Conservation (phyloP, 331 rosid genomes). For the Ulmus americana region DNA sequence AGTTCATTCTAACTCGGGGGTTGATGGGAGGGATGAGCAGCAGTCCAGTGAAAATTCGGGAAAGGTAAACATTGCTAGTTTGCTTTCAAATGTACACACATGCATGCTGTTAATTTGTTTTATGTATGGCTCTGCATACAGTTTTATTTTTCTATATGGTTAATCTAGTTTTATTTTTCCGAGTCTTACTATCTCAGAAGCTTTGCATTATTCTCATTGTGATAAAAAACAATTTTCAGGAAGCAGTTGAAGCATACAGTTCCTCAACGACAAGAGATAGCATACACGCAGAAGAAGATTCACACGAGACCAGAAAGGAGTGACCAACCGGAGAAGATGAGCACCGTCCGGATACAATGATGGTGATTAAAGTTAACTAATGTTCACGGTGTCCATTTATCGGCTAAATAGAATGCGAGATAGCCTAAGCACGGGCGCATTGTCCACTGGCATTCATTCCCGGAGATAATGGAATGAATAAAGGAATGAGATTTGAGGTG, state of each 20-base stretch:
- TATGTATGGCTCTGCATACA: background rate
- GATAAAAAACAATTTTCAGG: constrained; percentile 39
- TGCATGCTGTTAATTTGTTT: constrained; percentile 1
- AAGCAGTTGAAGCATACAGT: constrained; percentile 37
- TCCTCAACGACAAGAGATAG: constrained; percentile 29
- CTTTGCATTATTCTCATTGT: constrained; percentile 1
- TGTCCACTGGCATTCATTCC: constrained; percentile 10
- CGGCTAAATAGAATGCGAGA: background rate
- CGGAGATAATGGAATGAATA: background rate
- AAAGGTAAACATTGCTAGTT: constrained; percentile 34
- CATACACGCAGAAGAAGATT: constrained; percentile 39
- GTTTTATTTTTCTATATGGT: background rate
- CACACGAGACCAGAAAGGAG: constrained; percentile 31
- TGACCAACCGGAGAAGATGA: constrained; percentile 24
- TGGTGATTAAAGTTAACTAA: background rate
- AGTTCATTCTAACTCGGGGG: constrained; percentile 32
- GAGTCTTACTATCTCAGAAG: background rate
- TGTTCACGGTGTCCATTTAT: too few species aligned
- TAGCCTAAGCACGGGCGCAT: background rate
- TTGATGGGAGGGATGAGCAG: constrained; percentile 26
- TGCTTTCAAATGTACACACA: background rate
- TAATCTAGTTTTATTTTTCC: background rate
- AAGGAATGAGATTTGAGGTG: background rate
- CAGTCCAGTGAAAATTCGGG: constrained; percentile 19
- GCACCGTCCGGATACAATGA: constrained; percentile 10